These are phyloP conservation scores for Saccharomycopsis selenospora DNA, from an alignment of 805 yeast species.

Conservation along the genomic window DNA sequence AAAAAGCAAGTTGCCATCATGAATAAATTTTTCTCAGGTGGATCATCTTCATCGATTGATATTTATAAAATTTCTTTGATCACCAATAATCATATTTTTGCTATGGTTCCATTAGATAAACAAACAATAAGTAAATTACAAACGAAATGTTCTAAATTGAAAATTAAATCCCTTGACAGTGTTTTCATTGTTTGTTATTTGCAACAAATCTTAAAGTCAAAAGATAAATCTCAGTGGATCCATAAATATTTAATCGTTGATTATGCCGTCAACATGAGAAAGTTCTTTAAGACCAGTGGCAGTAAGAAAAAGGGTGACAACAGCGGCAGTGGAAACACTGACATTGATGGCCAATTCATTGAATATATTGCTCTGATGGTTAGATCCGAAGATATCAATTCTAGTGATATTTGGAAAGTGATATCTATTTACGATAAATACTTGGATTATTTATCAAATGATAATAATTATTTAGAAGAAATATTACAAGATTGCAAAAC, in stretches of 20 bases:
- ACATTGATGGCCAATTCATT: not conserved
- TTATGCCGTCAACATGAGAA: slow-evolving; percentile 1
- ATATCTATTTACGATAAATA: not conserved
- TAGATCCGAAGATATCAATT: not conserved
- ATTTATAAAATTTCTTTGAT: not conserved
- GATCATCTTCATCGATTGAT: not conserved
- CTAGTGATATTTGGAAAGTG: not conserved
- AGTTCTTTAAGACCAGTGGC: too few species aligned
- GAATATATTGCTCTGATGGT: not conserved
- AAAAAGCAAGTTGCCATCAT: slow-evolving; percentile 3
- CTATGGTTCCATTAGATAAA: not conserved
- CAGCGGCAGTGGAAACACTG: too few species aligned
- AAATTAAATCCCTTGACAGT: not conserved
- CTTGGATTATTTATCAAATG: not conserved
- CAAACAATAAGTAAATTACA: not conserved
- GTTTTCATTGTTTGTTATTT: not conserved
- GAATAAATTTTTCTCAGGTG: not conserved
- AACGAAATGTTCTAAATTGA: not conserved
- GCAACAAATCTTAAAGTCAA: not conserved
- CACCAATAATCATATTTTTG: not conserved
- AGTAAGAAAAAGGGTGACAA: not conserved
- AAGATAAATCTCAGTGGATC: not conserved
- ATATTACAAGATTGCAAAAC: not conserved
- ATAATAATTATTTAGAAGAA: not conserved
- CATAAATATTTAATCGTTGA: not conserved